These are phyloP conservation scores for Cucumis hystrix DNA, from an alignment of 306 rosid species.

Conservation along the genomic window DNA sequence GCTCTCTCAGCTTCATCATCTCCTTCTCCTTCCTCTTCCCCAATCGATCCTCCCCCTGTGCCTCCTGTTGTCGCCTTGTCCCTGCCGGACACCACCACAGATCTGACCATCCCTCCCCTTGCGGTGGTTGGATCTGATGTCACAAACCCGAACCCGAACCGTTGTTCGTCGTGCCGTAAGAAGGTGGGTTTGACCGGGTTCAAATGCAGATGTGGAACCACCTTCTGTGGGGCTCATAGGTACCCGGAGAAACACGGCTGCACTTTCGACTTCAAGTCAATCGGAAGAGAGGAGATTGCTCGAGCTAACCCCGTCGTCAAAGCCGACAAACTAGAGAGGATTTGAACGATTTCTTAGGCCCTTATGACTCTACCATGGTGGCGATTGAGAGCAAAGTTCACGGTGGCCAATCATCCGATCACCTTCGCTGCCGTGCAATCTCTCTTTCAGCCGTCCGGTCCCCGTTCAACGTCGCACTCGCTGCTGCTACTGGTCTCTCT, in stretches of 20 bases:
- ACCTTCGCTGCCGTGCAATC: not conserved
- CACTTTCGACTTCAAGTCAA: constrained; percentile 58
- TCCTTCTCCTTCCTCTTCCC: constrained; percentile 8
- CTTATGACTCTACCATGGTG: not conserved
- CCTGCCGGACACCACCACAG: constrained; percentile 9
- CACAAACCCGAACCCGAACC: constrained; percentile 31
- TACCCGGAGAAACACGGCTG: constrained; percentile 88
- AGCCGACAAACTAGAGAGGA: constrained; percentile 61
- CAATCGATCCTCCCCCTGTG: constrained; percentile 11
- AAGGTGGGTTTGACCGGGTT: constrained; percentile 80
- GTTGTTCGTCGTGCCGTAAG: constrained; percentile 63
- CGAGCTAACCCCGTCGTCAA: constrained; percentile 68
- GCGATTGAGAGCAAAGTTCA: not conserved
- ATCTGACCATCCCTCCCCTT: not conserved
- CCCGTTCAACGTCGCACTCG: not conserved
- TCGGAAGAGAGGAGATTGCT: constrained; percentile 78
- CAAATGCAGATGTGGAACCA: constrained; percentile 63
- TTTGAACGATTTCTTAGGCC: constrained; percentile 18
- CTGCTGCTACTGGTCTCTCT: not conserved
- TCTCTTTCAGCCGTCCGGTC: not conserved
- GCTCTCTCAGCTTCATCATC: constrained; percentile 38
- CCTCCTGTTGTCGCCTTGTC: constrained; percentile 12
- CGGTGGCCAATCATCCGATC: not conserved
- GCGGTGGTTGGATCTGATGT: not conserved
- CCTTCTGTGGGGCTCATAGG: constrained; percentile 80